A percentile compares a stretch with the other conserved stretches of the same genome.
These are phyloP conservation scores for Calycina herbarum DNA, from an alignment of 2,329 filamentous ascomycete species.

Conservation along the genomic window DNA sequence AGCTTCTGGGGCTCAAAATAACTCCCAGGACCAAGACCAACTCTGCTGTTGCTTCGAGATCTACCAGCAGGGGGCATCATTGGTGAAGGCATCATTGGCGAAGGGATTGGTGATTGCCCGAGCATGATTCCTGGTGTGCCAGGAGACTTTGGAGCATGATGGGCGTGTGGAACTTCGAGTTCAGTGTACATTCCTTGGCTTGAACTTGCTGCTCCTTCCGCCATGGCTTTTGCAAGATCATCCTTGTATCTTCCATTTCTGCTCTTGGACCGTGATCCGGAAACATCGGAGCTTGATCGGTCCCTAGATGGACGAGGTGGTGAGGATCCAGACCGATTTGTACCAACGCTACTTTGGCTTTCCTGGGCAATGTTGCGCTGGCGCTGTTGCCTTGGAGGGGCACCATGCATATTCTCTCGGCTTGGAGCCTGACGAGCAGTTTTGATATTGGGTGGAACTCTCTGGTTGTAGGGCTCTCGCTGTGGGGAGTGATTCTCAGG, in stretches of 20 bases:
- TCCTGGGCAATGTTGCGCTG: conserved; percentile 25
- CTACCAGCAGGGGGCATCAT: conserved; percentile 24
- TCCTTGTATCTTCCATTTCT: conserved; percentile 35
- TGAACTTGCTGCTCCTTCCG: conserved; percentile 27
- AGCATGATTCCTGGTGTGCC: conserved; percentile 18
- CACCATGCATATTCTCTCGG: conserved; percentile 27
- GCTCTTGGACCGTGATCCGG: conserved; percentile 34
- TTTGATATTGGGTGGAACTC: conserved; percentile 26
- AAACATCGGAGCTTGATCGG: conserved; percentile 35
- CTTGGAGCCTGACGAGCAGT: conserved; percentile 28
- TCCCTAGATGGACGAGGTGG: conserved; percentile 33
- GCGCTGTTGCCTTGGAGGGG: conserved; percentile 29
- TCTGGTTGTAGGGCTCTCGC: conserved; percentile 22
- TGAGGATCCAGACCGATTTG: conserved; percentile 30
- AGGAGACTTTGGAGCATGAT: conserved; percentile 29
- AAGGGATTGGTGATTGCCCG: conserved; percentile 25
- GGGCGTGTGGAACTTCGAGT: conserved; percentile 27
- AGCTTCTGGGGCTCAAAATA: conserved; percentile 33
- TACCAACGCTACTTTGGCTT: conserved; percentile 23
- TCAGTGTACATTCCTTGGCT: conserved; percentile 28
- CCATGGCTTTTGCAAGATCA: conserved; percentile 30
- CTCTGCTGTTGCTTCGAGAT: conserved; percentile 34
- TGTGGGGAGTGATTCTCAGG: conserved; percentile 20
- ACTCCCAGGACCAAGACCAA: conserved; percentile 19
- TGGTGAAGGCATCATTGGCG: conserved; percentile 31